Conservation (phyloP, 176 grass and related monocot genomes). For the Lolium perenne region DNA sequence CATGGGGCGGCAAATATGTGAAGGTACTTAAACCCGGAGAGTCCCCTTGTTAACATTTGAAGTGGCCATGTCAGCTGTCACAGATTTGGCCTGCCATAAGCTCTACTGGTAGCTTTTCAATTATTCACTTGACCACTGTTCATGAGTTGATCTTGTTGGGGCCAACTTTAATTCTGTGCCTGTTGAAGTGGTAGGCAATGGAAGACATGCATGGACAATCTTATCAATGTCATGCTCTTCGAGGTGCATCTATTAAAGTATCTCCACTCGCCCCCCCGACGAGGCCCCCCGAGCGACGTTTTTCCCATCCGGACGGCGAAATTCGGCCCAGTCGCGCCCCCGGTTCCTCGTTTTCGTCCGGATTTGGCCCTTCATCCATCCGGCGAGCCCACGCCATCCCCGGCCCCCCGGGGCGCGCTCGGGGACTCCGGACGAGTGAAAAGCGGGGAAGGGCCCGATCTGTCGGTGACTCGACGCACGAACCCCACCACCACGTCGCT, state of each 20-base stretch:
- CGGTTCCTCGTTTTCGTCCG: too few relatives aligned
- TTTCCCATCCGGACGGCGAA: too few relatives aligned
- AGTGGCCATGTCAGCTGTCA: constrained; percentile 25
- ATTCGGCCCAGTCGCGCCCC: too few relatives aligned
- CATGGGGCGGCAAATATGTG: constrained; percentile 47
- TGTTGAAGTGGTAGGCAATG: constrained; percentile 37
- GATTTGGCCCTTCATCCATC: too few relatives aligned
- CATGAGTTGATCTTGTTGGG: neutral
- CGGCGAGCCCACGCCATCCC: too few relatives aligned
- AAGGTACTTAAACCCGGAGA: neutral
- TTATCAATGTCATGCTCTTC: neutral
- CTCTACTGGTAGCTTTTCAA: neutral
- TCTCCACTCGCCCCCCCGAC: too few relatives aligned
- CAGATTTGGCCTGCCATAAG: constrained; percentile 25
- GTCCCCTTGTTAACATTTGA: neutral
- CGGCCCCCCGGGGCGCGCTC: too few relatives aligned
- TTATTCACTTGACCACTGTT: constrained; percentile 25
- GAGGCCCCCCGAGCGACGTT: too few relatives aligned
- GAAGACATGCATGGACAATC: neutral
- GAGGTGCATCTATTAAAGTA: neutral
- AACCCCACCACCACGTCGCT: too few relatives aligned
- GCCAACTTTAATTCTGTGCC: neutral
- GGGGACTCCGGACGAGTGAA: too few relatives aligned
- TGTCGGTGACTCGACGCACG: too few relatives aligned
- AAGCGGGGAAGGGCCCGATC: too few relatives aligned